Percentiles rank a stretch among this genome's conserved stretches.
Evolutionary conservation across 2,329 filamentous ascomycete genomes (phyloP).

Genomic region (Arthrobotrys pseudoclavata): DNA sequence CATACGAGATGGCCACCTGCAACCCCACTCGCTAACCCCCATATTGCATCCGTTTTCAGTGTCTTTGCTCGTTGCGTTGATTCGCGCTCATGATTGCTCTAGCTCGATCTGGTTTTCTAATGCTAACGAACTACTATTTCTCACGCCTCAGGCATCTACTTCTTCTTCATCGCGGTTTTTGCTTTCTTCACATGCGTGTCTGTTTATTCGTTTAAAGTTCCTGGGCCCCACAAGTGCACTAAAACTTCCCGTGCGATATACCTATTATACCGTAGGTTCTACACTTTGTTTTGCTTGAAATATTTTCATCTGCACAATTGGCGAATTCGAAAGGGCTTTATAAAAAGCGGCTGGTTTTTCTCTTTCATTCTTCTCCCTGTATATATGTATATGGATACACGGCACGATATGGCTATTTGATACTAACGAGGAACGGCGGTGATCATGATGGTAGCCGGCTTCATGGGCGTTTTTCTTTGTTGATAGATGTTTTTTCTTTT

Average conservation of each 20-base stretch:
- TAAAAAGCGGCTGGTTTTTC: conserved; percentile 25
- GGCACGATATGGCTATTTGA: conserved; percentile 24
- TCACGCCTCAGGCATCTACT: neutral
- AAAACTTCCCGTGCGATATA: conserved; percentile 9
- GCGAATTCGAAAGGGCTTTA: conserved; percentile 40
- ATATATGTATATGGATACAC: conserved; percentile 50
- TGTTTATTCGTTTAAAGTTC: neutral
- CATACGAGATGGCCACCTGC: neutral
- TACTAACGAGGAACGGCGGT: conserved; percentile 12
- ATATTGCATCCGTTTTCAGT: conserved; percentile 14
- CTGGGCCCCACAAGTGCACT: neutral
- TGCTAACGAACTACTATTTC: conserved; percentile 15
- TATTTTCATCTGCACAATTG: conserved; percentile 32
- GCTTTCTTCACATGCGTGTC: conserved; percentile 2
- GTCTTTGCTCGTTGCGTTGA: conserved; percentile 12
- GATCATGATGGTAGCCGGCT: conserved; percentile 21
- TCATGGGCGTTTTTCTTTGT: conserved; percentile 41
- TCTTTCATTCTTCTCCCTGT: conserved; percentile 8
- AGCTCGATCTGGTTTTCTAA: conserved; percentile 27
- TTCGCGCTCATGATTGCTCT: conserved; percentile 19
- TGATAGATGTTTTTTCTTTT: conserved; percentile 20
- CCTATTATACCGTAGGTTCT: conserved; percentile 27
- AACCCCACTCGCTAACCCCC: conserved; percentile 19
- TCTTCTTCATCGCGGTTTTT: neutral
- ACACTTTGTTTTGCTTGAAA: conserved; percentile 10